Percentiles rank a stretch among this genome's conserved stretches.
These are phyloP conservation scores for Debaryomyces subglobosus DNA, from an alignment of 1,139 yeast species.

Conservation along the genomic window DNA sequence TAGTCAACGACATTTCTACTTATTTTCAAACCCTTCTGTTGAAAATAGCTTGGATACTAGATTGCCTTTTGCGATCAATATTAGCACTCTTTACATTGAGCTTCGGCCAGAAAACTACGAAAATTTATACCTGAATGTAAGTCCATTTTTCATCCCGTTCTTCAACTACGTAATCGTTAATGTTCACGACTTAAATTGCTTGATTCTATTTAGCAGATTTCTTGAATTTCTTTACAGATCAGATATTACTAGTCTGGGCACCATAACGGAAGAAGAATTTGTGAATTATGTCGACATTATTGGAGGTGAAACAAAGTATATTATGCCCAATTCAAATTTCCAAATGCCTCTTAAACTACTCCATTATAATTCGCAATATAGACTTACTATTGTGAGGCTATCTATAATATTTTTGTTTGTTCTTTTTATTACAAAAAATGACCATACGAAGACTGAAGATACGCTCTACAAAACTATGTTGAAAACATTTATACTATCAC, in stretches of 20 bases:
- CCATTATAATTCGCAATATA: conserved; percentile 12
- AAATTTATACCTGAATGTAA: not conserved
- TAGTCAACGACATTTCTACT: conserved; percentile 10
- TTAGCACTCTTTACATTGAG: not conserved
- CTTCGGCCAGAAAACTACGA: conserved; percentile 2
- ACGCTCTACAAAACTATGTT: conserved; percentile 1
- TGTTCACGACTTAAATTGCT: conserved; percentile 1
- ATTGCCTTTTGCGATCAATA: not conserved
- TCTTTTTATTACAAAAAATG: not conserved
- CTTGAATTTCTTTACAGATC: conserved; percentile 1
- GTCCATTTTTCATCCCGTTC: conserved; percentile 7
- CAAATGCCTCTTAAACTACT: conserved; percentile 15
- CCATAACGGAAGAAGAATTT: conserved; percentile 5
- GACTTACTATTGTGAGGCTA: conserved; percentile 15
- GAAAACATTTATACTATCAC: conserved; percentile 9
- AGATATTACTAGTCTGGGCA: not conserved
- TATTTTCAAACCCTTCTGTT: conserved; percentile 7
- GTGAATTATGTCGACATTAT: conserved; percentile 4
- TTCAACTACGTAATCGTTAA: not conserved
- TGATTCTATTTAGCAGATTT: not conserved
- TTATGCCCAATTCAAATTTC: not conserved
- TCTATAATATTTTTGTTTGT: conserved; percentile 14
- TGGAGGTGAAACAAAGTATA: conserved; percentile 9
- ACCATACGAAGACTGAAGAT: not conserved
- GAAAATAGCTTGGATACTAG: not conserved